phyloP scores from a whole-genome alignment of 345 rosid genomes.

The thale cress (Arabidopsis thaliana) region DNA sequence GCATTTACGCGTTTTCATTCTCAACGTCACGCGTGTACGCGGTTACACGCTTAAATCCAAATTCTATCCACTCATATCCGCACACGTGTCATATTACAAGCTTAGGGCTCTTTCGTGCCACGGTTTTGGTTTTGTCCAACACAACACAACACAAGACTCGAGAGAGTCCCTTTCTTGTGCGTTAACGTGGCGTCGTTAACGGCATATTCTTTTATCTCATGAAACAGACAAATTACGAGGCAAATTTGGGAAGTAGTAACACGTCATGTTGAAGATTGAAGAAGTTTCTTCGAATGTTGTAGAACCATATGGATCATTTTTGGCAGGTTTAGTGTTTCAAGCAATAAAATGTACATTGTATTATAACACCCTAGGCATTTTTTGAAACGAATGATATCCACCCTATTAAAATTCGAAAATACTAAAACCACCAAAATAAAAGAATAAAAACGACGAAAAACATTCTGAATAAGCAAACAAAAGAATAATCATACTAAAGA shows the following conservation, averaged over 20 bases:
- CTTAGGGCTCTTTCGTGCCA: not conserved
- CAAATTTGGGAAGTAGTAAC: constrained; percentile 6
- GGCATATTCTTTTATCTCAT: constrained; percentile 22
- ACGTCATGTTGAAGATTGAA: constrained; percentile 5
- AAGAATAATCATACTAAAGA: constrained; percentile 42
- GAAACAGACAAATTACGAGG: not conserved
- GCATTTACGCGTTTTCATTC: constrained; percentile 20
- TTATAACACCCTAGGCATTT: too few species aligned
- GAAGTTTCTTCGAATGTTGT: constrained; percentile 4
- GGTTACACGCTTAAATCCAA: constrained; percentile 19
- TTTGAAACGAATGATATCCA: not conserved
- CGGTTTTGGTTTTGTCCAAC: constrained; percentile 1
- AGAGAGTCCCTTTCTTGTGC: constrained; percentile 1
- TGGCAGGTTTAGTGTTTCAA: not conserved
- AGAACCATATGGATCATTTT: constrained; percentile 4
- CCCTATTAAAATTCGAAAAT: not conserved
- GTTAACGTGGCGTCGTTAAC: constrained; percentile 23
- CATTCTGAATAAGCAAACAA: not conserved
- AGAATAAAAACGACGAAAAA: not conserved
- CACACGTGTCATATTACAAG: not conserved
- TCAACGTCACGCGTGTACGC: constrained; percentile 31
- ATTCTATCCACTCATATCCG: not conserved
- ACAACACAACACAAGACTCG: not conserved
- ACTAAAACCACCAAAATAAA: not conserved
- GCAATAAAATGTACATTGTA: not conserved